A percentile compares a stretch with the other conserved stretches of the same genome.
Evolutionary conservation across 2,329 filamentous ascomycete species (phyloP).

Genomic region (Talaromyces sp.): DNA sequence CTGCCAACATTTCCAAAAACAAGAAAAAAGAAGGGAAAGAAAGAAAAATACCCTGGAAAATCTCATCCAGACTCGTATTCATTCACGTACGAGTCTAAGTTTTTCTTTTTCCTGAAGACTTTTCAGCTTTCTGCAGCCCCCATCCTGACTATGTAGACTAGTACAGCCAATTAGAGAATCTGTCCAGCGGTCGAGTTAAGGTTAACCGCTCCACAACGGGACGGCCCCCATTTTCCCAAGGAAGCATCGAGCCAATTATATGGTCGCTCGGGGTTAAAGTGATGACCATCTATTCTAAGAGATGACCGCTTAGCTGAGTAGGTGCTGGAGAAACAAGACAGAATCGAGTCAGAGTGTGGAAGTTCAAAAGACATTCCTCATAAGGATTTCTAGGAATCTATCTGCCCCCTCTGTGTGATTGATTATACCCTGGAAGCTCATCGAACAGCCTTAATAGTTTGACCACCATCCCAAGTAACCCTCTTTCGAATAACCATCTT

Average conservation of each 20-base stretch:
- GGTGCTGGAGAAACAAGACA: background rate
- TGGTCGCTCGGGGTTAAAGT: background rate
- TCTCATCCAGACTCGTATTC: background rate
- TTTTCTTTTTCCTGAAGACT: background rate
- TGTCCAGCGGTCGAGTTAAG: background rate
- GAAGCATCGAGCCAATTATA: background rate
- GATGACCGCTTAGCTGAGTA: background rate
- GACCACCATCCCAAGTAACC: conserved; percentile 26
- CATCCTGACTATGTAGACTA: background rate
- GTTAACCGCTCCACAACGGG: background rate
- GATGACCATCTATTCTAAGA: background rate
- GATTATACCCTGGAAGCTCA: background rate
- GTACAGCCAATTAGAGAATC: background rate
- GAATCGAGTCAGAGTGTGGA: background rate
- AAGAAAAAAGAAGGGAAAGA: no score
- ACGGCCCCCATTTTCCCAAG: background rate
- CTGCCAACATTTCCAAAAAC: background rate
- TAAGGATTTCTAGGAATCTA: background rate
- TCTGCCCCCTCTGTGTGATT: no score
- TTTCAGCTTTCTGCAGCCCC: background rate
- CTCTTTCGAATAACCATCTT: conserved; percentile 24
- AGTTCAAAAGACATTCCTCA: background rate
- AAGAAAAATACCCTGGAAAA: background rate
- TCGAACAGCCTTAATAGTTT: conserved; percentile 22
- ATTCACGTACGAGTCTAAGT: background rate